These are phyloP conservation scores for Cucumis hystrix DNA, from an alignment of 306 rosid genomes.

Conservation along the genomic window DNA sequence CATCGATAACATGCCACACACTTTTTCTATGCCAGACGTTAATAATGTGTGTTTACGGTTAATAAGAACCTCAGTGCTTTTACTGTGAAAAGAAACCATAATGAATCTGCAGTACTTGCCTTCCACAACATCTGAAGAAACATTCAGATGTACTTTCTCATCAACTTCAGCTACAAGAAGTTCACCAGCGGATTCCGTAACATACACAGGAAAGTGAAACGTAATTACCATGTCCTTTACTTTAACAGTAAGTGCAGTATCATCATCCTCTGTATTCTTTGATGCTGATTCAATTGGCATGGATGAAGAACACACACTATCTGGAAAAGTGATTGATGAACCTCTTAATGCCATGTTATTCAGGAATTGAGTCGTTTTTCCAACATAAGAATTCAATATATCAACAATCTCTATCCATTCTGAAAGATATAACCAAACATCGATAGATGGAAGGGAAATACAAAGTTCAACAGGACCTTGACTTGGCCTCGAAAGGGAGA, in stretches of 20 bases:
- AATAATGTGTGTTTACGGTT: slow-evolving; percentile 23
- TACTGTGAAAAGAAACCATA: slow-evolving; percentile 34
- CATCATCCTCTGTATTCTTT: slow-evolving; percentile 23
- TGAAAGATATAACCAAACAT: slow-evolving; percentile 62
- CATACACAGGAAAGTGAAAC: slow-evolving; percentile 53
- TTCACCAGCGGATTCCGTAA: slow-evolving; percentile 22
- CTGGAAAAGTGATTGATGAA: slow-evolving; percentile 10
- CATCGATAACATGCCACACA: slow-evolving; percentile 34
- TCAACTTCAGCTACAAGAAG: slow-evolving; percentile 24
- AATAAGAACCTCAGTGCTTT: slow-evolving; percentile 30
- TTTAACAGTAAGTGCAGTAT: slow-evolving; percentile 18
- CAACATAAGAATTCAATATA: slow-evolving; percentile 23
- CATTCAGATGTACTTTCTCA: slow-evolving; percentile 16
- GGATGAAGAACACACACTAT: slow-evolving; percentile 19
- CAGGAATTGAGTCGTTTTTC: slow-evolving; percentile 16
- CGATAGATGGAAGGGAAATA: slow-evolving; percentile 53
- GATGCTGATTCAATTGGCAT: slow-evolving; percentile 17
- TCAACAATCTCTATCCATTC: slow-evolving; percentile 55
- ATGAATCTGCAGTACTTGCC: slow-evolving; percentile 30
- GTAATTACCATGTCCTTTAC: slow-evolving; percentile 36
- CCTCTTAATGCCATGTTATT: slow-evolving; percentile 16
- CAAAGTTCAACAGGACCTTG: slow-evolving; percentile 29
- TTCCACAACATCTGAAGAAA: slow-evolving; percentile 22
- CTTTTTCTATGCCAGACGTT: slow-evolving; percentile 45
- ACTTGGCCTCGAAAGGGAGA: slow-evolving; percentile 37